Base-by-base conservation (phyloP, 495 filamentous ascomycete genomes). In the Lentithecium fluviatile region DNA sequence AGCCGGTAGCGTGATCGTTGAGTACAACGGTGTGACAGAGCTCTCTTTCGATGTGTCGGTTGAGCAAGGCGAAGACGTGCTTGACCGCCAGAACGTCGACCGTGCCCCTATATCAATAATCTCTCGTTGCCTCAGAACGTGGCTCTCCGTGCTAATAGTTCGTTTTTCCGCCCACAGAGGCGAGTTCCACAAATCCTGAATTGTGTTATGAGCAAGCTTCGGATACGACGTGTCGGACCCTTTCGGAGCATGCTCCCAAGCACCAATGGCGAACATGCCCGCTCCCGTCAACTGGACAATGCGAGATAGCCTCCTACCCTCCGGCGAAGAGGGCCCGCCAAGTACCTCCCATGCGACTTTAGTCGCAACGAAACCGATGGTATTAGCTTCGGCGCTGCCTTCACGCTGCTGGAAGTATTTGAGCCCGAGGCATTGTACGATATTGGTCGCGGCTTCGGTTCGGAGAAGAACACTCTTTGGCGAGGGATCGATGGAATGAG, bases 331-430 rank as follows among this genome's bases (percentile, higher is more conserved):
- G 37, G 52, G 46, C 12, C 52, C 52, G 52, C 60, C 60, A 2
- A 63, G 45, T 6, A 23, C 20, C 23, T 45, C 15, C 60, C 52
- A 56, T 13, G 60, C 60, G 25, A 63, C n/a, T 34, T 46, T 56
- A 3, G 26, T 45, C 5, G 60, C 60, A 7, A 52, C 37, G 37
- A 57, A 51, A 1, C 45, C 45, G 21, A 63, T 56, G 1, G 52
- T 51, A 25, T 51, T 56, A 20, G 36, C 26, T 20, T 63, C 52
- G 13, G 47, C 13, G 25, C 12, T 32, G 12, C 45, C 52, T n/a
- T 29, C 24, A 1, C 40, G 34, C 23, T 25, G 15, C 38, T 57
- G 24, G 19, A 20, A 52, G 26, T 17, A 7, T 12, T 56, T 42
- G 4, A 40, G 15, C 25, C 57, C 45, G 24, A 63, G 26, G 26